Base-by-base conservation (phyloP, 768 basidiomycete species). In the Leccinum arenicola region DNA sequence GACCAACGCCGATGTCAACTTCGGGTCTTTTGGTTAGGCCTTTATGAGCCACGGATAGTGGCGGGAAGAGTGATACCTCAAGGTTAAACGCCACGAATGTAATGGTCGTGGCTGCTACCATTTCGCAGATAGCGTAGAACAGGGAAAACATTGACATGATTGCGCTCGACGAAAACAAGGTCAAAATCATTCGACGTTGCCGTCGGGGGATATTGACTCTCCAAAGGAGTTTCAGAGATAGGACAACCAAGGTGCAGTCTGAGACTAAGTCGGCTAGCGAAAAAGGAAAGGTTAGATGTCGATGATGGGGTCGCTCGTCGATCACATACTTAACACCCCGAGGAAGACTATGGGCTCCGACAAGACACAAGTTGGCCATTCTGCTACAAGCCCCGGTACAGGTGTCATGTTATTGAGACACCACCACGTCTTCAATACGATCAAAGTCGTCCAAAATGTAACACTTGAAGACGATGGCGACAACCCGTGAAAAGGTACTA, bases 161-260 rank as follows among this genome's bases (percentile, higher is more conserved):
- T 12, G 47, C 51, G 54, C 60, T 67, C 4, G 54, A 7, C 3
- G 65, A 27, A 23, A 67, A 67, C 19, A 61, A 38, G 31, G 33
- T 57, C 15, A 67, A n/a, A 27, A 62, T 52, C 66, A 67, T 67
- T 31, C 52, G 56, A 40, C 54, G 66, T 23, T 64, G 62, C 43
- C 58, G 19, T 35, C 6, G 25, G 12, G 66, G 63, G 50, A 67
- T 63, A 9, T 48, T 59, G 27, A 64, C 40, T 19, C 45, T 50
- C 66, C 62, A 60, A 35, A 67, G 60, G 10, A 67, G 52, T 14
- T 33, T 51, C n/a, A 51, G 50, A 35, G 50, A 33, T 1, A 51
- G 12, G 31, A 33, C n/a, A 19, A 51, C 19, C n/a, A 51, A 21
- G 27, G 7, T 33, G 9, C 10, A 31, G 12, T 51, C 50, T 31